Base-by-base conservation (phyloP, 306 rosid genomes). In the Prunus armeniaca region DNA sequence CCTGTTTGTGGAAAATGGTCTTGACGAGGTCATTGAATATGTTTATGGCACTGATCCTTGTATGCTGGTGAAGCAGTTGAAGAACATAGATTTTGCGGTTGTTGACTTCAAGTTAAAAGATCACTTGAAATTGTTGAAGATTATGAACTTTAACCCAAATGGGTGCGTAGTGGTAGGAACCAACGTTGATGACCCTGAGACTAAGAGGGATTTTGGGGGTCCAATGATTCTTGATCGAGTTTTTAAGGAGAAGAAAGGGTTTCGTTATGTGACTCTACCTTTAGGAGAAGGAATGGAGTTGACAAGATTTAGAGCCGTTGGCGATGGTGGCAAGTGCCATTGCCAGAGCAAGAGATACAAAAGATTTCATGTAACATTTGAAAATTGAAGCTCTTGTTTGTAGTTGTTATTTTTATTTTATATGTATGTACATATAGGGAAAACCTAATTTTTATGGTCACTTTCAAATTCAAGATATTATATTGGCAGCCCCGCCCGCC, bases 281-380 rank as follows among this genome's bases (percentile, higher is more conserved):
- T 41, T 71, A 3, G 81, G 77, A 63, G 65, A 76, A 18, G 84
- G 74, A 34, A 52, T 81, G 52, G 74, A 65, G 69, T 32, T 81
- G 19, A 71, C 12, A 22, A 76, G 65, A 63, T 61, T 70, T 51
- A 63, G 80, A n/a, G 15, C 77, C 38, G 38, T 34, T 34, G 38
- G 38, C 8, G 5, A 34, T 34, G 38, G 38, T 34, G 38, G 38
- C 27, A 52, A 7, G n/a, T 15, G 57, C 49, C 71, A 64, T 66
- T 18, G 45, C 56, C 32, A 4, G 14, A 57, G 64, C 43, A 49
- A 66, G 78, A 76, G 58, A 65, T 76, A 14, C 38, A 76, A 65
- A 38, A 81, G 81, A 56, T 71, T 65, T 71, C 81, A 46, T 56
- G 84, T 81, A 13, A 81, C 81, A 5, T 76, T 45, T 47, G 81